These are phyloP conservation scores for Coniochaeta hoffmannii DNA, from an alignment of 2,329 filamentous ascomycete species.

Conservation along the genomic window DNA sequence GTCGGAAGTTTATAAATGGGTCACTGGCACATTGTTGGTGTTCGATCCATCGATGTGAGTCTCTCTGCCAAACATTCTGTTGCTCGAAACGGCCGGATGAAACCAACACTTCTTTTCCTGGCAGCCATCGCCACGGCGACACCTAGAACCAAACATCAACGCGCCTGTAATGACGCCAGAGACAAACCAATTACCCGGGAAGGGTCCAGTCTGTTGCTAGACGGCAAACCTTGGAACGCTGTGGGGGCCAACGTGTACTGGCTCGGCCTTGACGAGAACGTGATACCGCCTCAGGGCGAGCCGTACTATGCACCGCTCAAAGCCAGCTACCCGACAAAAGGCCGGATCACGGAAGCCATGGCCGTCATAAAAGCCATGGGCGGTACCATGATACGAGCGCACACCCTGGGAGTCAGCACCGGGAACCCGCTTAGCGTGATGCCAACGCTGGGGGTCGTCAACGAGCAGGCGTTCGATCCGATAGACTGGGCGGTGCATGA, in stretches of 20 bases:
- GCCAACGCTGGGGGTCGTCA: conserved; percentile 29
- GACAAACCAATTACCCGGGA: conserved; percentile 24
- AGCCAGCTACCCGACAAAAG: conserved; percentile 37
- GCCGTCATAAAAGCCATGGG: conserved; percentile 34
- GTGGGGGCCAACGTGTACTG: conserved; percentile 43
- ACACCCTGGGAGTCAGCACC: conserved; percentile 37
- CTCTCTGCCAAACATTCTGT: not conserved
- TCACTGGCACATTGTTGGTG: not conserved
- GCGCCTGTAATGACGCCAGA: conserved; percentile 6
- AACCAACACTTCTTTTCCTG: conserved; percentile 1
- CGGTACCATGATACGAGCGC: conserved; percentile 34
- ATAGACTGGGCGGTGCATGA: conserved; percentile 42
- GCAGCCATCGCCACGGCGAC: not conserved
- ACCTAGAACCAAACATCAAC: not conserved
- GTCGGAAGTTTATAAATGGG: not conserved
- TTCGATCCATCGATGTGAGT: not conserved
- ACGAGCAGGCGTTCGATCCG: conserved; percentile 33
- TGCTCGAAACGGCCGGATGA: not conserved
- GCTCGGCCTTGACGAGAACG: conserved; percentile 43
- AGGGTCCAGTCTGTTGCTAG: conserved; percentile 26
- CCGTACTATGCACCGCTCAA: conserved; percentile 36
- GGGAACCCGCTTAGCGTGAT: conserved; percentile 40
- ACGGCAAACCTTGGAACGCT: conserved; percentile 32
- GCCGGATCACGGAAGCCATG: conserved; percentile 37
- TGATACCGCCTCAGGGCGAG: conserved; percentile 31